Evolutionary conservation across 805 yeast species (phyloP), one percentile per base, ranked within the genome.

Genomic region (Candida suzukii): DNA sequence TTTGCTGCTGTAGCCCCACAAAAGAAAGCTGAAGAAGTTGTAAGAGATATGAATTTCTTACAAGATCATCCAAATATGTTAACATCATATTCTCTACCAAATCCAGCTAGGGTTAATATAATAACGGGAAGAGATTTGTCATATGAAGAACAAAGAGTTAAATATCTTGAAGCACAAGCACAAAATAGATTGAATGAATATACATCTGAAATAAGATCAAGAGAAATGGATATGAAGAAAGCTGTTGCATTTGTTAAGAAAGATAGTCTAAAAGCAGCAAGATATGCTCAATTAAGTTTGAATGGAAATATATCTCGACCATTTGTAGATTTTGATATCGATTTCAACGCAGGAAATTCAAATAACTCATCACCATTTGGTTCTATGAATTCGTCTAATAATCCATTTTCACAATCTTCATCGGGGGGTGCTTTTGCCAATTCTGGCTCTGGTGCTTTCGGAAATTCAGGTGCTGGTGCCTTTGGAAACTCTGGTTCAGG

Each of bases 111-210:
- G 9, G 63, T 66, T 36, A 76, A 73, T 48, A 50, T 78, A 33
- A 73, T 78, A 9, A 48, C 60, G 2, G 74, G 70, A 1, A 59
- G 84, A 50, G 83, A 79, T 45, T 53, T 70, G 19, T 76, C 82
- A 0, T 62, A 59, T 19, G 83, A 77, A 44, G 83, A 78, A 48
- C 58, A 66, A 17, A 57, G 83, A 41, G 57, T 70, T 39, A 68
- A 69, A 45, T 74, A 61, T 44, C 57, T 63, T 46, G 67, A 68
- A 39, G 75, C 80, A 0, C 59, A 52, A 35, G 51, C 58, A 4
- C 53, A 54, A 14, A 69, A 70, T 42, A 52, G 53, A 0, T 20
- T 71, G 1, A 55, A 63, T 0, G 65, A 63, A 14, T 73, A 68
- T 47, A 71, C 68, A 34, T 58, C 59, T 14, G 64, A 65, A 38